Conservation (phyloP, 1,284 basidiomycete genomes). For the Ganoderma lucidum region DNA sequence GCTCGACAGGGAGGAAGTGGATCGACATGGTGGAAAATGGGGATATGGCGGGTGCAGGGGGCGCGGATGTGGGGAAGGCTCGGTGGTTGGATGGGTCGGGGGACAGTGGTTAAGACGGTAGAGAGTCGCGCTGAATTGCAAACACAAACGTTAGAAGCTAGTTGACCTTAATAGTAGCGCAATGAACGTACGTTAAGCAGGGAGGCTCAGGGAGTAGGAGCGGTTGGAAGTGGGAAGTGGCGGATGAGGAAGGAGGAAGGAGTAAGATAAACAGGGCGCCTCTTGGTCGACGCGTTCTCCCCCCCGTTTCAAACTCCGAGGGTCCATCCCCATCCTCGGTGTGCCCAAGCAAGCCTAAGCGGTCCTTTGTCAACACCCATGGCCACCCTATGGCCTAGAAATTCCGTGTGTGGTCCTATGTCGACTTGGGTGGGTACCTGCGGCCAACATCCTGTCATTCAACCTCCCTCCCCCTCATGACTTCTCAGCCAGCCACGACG, state of each 20-base stretch:
- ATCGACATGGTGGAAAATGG: background rate
- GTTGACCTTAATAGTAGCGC: background rate
- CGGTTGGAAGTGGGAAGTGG: background rate
- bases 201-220: background rate
- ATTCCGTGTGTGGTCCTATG: background rate
- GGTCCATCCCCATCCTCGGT: background rate
- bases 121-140: background rate
- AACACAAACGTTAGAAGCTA: background rate
- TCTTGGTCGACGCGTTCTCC: background rate
- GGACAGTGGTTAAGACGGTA: background rate
- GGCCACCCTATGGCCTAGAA: background rate
- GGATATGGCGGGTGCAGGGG: background rate
- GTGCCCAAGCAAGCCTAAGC: background rate
- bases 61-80: background rate
- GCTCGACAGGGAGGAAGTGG: background rate
- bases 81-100: slow-evolving; percentile 3
- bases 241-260: background rate
- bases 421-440: background rate
- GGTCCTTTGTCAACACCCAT: background rate
- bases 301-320: slow-evolving; percentile 7
- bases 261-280: background rate
- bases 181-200: background rate
- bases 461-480: background rate
- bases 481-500: background rate
- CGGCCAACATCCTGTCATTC: background rate